Base-by-base conservation (phyloP, 768 basidiomycete species). In the Pleurotus tuber-regium region DNA sequence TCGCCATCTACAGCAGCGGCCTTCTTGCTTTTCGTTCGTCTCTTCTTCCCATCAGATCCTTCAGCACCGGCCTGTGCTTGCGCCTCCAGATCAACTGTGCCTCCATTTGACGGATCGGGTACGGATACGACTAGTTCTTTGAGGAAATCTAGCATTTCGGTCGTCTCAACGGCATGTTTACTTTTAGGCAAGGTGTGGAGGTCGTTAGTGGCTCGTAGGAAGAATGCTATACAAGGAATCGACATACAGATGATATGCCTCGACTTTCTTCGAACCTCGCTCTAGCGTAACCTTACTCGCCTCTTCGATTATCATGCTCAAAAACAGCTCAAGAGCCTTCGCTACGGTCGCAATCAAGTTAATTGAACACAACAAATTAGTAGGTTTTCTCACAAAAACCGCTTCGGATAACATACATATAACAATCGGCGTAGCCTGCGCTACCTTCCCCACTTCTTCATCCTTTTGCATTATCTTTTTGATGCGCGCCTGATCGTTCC, bases 401-500 rank as follows among this genome's bases (percentile, higher is more conserved):
- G n/a, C n/a, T n/a, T n/a, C n/a, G n/a, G n/a, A n/a, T n/a, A n/a
- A 79, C 92, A 66, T 62, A 97, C 96, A 98, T 61, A 98, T 97
- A 52, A 98, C 91, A 54, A 98, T 81, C 1, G 96, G 96, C 3
- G 95, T 96, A 23, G 92, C 94, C 65, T 94, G 92, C 2, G 96
- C 93, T 26, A 98, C 92, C 67, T 98, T 98, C 52, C 96, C 96
- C 16, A 98, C 96, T 64, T 98, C 96, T 64, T 98, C 96, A 64
- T 98, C 96, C 66, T 94, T 93, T 74, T 98, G 96, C 92, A 98
- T 98, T 51, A 98, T 97, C 74, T 92, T 91, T 79, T 98, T 98
- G 74, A 98, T 98, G 39, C 96, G 87, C 3, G 96, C 95, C 94
- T 96, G 58, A 3, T 16, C 18, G 35, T 16, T 1, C 35, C 35